phyloP scores from a whole-genome alignment of 2,329 filamentous ascomycete genomes.

The Aureobasidium sp. region DNA sequence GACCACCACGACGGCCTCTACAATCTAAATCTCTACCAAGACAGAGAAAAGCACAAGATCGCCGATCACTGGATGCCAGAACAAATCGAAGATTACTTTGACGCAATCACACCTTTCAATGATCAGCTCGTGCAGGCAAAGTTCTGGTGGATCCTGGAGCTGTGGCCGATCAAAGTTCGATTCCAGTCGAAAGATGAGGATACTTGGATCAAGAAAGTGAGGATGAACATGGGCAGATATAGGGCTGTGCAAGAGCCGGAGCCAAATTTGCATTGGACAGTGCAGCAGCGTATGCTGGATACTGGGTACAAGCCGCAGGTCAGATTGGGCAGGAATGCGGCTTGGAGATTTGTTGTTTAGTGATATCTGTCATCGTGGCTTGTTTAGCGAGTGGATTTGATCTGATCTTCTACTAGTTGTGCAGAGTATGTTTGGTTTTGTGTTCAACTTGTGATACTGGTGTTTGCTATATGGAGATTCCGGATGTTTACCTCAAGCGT shows the following conservation, averaged over 20 bases:
- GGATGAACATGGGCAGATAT: conserved; percentile 35
- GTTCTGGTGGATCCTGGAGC: conserved; percentile 39
- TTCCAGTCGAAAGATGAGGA: conserved; percentile 28
- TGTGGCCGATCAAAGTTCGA: conserved; percentile 38
- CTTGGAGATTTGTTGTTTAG: conserved; percentile 30
- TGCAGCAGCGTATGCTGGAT: conserved; percentile 31
- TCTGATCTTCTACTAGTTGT: too few species aligned
- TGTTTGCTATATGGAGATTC: too few species aligned
- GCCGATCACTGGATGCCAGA: conserved; percentile 30
- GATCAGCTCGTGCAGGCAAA: conserved; percentile 35
- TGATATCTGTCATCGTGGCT: not conserved
- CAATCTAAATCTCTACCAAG: conserved; percentile 21
- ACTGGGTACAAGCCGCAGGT: conserved; percentile 31
- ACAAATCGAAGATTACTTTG: conserved; percentile 39
- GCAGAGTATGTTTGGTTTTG: too few species aligned
- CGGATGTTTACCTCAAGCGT: too few species aligned
- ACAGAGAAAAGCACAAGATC: conserved; percentile 18
- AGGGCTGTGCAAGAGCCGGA: conserved; percentile 31
- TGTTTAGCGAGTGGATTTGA: too few species aligned
- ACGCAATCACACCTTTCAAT: conserved; percentile 35
- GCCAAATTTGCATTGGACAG: conserved; percentile 41
- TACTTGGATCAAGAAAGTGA: conserved; percentile 33
- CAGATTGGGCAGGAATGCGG: conserved; percentile 25
- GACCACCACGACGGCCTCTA: conserved; percentile 22
- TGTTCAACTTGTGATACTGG: too few species aligned